Evolutionary conservation across 176 grass and related monocot genomes (phyloP), one percentile per base, ranked within the genome.

Genomic region (Rhynchospora tenuis): DNA sequence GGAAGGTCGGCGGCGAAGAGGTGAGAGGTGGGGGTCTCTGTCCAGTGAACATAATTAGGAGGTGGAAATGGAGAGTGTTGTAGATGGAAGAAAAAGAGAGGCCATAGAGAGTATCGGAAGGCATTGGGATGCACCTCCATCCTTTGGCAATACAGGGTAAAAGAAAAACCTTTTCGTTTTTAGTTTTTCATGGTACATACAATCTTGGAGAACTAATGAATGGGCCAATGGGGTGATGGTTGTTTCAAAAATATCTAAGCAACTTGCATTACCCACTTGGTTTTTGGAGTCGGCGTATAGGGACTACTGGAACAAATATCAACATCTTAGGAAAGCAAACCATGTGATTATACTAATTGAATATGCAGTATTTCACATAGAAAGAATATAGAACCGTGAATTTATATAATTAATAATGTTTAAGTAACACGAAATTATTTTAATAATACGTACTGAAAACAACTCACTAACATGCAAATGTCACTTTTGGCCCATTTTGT

Each of bases 1-100:
- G 94, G 88, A 67, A 97, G 85, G 70, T 82, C 58, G 72, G 86
- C 92, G 10, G 85, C 61, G 85, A 88, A 97, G 88, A 89, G 81
- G 67, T 97, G 92, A 56, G 88, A 89, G 20, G 89, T 83, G 19
- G 85, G 86, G 6, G 92, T 97, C 58, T 97, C 83, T 51, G 78
- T 87, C 94, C 90, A 94, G 23, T 78, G 86, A 82, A 97, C 92
- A 80, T 88, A 78, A 82, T 81, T 94, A 51, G 17, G 74, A 27
- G 67, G 84, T 5, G 81, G 54, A 64, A 56, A 10, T 42, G 66
- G 7, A 65, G 57, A 33, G 59, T 68, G 71, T 22, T 66, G 31
- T 4, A 84, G 72, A 6, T 74, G 51, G 2, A 83, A 70, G 77
- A 86, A 81, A 82, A 81, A 69, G 66, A 86, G 64, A 58, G 59